A percentile compares a stretch with the other conserved stretches of the same genome.
These are phyloP conservation scores for Glomus cerebriforme DNA, from an alignment of 192 early-diverging fungal genomes.

Conservation along the genomic window DNA sequence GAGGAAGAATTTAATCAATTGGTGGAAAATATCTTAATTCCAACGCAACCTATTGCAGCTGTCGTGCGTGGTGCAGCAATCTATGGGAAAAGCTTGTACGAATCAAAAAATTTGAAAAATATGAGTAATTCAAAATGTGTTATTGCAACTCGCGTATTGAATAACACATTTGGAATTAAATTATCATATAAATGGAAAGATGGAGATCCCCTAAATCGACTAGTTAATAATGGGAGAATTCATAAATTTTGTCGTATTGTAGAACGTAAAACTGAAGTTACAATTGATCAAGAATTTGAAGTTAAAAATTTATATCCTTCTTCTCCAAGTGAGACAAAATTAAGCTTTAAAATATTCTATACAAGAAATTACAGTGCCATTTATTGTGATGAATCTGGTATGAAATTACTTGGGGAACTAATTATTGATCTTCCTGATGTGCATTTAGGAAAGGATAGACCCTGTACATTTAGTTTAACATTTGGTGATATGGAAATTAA, in stretches of 20 bases:
- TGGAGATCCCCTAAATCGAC: neutral
- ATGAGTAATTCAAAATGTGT: neutral
- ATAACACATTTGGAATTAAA: neutral
- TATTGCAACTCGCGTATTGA: neutral
- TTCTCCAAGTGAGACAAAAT: neutral
- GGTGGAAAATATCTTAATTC: constrained; percentile 48
- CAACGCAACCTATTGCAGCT: constrained; percentile 51
- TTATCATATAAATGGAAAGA: neutral
- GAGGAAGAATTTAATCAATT: constrained; percentile 47
- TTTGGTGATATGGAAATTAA: constrained; percentile 3
- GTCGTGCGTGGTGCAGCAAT: constrained; percentile 57
- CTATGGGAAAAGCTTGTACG: constrained; percentile 35
- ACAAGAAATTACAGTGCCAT: neutral
- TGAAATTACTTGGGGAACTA: neutral
- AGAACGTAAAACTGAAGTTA: neutral
- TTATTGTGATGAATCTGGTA: constrained; percentile 7
- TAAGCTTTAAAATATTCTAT: neutral
- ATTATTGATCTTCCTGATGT: neutral
- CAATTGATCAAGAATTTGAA: neutral
- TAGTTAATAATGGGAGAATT: neutral
- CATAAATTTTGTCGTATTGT: neutral
- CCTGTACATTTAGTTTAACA: neutral
- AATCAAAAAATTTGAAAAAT: neutral
- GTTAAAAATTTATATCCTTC: neutral
- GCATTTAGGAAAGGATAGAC: neutral